Evolutionary conservation across 345 rosid genomes (phyloP), one percentile per base, ranked within the genome.

Genomic region (Turritis glabra): DNA sequence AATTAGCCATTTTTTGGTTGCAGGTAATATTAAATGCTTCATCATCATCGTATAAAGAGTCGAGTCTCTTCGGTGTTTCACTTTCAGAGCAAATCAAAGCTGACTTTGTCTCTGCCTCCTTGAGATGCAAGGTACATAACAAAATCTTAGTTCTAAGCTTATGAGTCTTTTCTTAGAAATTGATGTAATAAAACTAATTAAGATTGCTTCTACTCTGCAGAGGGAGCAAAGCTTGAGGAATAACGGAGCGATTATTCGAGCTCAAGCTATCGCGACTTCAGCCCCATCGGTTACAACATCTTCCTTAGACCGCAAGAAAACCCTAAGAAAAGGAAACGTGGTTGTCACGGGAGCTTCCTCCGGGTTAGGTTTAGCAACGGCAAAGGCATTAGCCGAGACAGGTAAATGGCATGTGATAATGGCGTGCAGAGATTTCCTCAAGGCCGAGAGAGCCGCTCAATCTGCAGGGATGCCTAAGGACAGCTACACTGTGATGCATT

Each of bases 371-470:
- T 82, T 91, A 33, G 96, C 97, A 73, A 72, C 93, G 5, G 93
- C 97, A 8, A 94, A 88, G 85, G 88, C 96, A 52, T 77, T 94
- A 58, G 96, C 91, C 17, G 96, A 94, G 67, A 81, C 88, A 8
- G 98, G 96, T 37, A 93, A 93, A 73, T 89, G 97, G 97, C 89
- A 90, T 32, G 73, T 91, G 35, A 88, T 86, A 51, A 88, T 94
- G 96, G 98, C 97, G 27, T 94, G 98, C 82, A 83, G 97, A 78
- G 91, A 76, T 23, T 76, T 76, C 32, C 70, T 76, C 29, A 76
- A 76, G 57, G 79, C 79, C 0, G 75, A 61, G 25, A 76, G 70
- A 53, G 75, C 79, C 0, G 75, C 79, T 14, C 46, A 69, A 32
- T 43, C 75, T 17, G 53, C 70, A 19, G 98, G 98, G 61, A 85